These are phyloP conservation scores for Pyrus betulifolia DNA, from an alignment of 306 rosid species.

Conservation along the genomic window DNA sequence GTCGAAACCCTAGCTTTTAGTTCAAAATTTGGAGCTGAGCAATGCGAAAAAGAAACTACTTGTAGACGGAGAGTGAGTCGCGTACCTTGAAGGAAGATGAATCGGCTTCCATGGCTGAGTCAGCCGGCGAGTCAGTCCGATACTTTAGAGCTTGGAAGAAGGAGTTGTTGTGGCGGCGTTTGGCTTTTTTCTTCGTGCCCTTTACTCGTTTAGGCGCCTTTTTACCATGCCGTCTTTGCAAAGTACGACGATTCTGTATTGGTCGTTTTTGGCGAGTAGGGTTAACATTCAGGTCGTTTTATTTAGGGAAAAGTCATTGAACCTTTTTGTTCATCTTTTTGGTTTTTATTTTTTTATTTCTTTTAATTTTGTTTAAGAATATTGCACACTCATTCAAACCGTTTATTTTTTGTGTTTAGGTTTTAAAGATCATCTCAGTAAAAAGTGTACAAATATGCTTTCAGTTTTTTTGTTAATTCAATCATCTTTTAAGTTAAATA, in stretches of 20 bases:
- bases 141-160: background rate
- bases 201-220: background rate
- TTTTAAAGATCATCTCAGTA: no score
- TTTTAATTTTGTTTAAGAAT: no score
- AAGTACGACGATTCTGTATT: background rate
- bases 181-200: background rate
- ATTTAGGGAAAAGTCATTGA: no score
- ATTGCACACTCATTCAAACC: no score
- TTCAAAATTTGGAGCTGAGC: background rate
- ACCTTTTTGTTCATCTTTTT: no score
- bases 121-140: slow-evolving; percentile 1
- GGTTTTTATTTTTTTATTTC: no score
- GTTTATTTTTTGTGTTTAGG: no score
- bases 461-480: no score
- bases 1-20: slow-evolving; percentile 11
- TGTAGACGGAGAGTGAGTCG: background rate
- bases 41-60: background rate
- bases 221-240: background rate
- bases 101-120: background rate
- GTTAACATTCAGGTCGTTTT: background rate
- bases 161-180: background rate
- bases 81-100: slow-evolving; percentile 19
- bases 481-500: no score
- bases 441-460: no score
- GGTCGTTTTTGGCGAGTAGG: background rate